Evolutionary conservation across 2,329 filamentous ascomycete species (phyloP).

Genomic region (Pezicula rhizophila): DNA sequence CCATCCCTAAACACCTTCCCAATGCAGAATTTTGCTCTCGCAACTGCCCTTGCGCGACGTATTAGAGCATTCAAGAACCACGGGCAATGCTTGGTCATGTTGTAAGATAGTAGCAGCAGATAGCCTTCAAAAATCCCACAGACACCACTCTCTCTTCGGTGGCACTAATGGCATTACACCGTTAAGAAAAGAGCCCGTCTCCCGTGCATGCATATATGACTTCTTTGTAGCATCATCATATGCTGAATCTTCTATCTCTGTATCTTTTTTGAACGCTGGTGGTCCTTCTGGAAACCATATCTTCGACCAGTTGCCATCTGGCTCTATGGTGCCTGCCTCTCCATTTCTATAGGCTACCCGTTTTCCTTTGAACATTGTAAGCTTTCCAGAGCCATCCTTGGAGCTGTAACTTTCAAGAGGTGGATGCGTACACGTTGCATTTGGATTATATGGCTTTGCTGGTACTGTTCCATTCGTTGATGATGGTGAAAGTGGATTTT

Average conservation of each 20-base stretch:
- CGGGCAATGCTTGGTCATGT: background rate
- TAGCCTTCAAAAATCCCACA: slow-evolving; percentile 60
- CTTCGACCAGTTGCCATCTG: slow-evolving; percentile 51
- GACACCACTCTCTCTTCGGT: slow-evolving; percentile 69
- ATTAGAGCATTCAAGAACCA: background rate
- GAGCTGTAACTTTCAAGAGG: slow-evolving; percentile 16
- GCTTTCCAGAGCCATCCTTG: slow-evolving; percentile 24
- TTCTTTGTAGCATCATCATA: slow-evolving; percentile 56
- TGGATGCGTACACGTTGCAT: slow-evolving; percentile 6
- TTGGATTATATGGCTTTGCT: slow-evolving; percentile 3
- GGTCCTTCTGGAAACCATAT: slow-evolving; percentile 72
- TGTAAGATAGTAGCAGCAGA: background rate
- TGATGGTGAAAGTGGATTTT: background rate
- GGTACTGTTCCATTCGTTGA: background rate
- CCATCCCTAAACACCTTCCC: background rate
- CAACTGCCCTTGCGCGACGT: background rate
- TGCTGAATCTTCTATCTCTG: slow-evolving; percentile 48
- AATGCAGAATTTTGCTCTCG: background rate
- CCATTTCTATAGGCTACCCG: slow-evolving; percentile 52
- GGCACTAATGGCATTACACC: slow-evolving; percentile 71
- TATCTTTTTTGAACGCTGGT: slow-evolving; percentile 56
- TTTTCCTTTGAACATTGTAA: slow-evolving; percentile 58
- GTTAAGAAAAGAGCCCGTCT: slow-evolving; percentile 62
- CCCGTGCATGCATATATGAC: slow-evolving; percentile 58
- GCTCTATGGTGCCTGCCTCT: slow-evolving; percentile 42